Evolutionary conservation across 2,329 filamentous ascomycete species (phyloP), one percentile per base, ranked within the genome.

Genomic region (Fusarium pilosicola): DNA sequence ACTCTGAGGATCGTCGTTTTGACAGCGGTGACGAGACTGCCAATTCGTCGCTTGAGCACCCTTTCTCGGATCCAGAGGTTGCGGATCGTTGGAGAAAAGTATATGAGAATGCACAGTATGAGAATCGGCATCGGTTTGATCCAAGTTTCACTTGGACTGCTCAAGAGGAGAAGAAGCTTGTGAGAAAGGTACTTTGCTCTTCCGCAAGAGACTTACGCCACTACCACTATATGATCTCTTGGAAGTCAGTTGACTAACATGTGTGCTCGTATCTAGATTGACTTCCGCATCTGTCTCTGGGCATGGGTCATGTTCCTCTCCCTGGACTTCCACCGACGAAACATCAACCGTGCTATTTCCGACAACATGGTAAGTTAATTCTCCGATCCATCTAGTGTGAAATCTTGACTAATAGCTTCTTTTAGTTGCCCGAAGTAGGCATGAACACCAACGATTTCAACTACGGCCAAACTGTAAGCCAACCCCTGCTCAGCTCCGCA

Each of bases 71-170:
- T 56, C 84, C 86, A 6, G 81, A 83, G 7, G 81, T 87, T 5
- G 87, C 88, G 3, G 84, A 86, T n/a, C 84, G 88, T 74, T 90
- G 88, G 85, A 81, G 83, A 5, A 80, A 80, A 9, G 77, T 89
- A 9, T 90, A 90, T 68, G 87, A 90, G 70, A 85, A 86, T 12
- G 87, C 88, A 4, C 70, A 80, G 1, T 92, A 91, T 74, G 90
- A 92, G 79, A 90, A 90, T 24, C 81, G 85, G 2, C 89, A 92
- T 76, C 85, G 89, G 18, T 92, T 89, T 76, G 89, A 92, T 46
- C 78, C 79, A 4, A 62, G 42, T 20, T 79, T 71, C 12, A 81
- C 81, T 22, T 88, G 86, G 86, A 84, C 83, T 1, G 80, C 83
- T 7, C 83, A 85, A 20, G 86, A 88, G 60, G 86, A 88, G 78